Base-by-base conservation (phyloP, 2,329 filamentous ascomycete species). In the Moelleriella libera region DNA sequence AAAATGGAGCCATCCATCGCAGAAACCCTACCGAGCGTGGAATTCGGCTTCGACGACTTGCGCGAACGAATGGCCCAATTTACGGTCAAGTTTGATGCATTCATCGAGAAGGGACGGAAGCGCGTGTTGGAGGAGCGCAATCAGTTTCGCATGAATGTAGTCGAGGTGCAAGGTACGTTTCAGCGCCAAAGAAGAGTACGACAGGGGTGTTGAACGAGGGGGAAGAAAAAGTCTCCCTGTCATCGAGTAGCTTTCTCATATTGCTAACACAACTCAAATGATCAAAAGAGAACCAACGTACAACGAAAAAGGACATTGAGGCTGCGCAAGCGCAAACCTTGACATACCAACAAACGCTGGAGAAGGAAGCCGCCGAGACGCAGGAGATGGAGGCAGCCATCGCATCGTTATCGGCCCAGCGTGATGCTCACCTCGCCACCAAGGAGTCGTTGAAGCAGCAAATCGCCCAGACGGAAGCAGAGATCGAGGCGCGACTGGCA, bases 51-150 rank as follows among this genome's bases (percentile, higher is more conserved):
- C 64, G 89, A 97, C 57, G 88, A 96, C 56, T 68, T 98, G 60
- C 89, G 90, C 66, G 88, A 90, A 59, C 85, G 88, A 66, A 97
- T 98, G 92, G 77, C 83, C 47, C 87, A 85, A 53, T 98, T 98
- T 63, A 96, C 85, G 0, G 76, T 80, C 7, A 84, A 80, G 56
- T 98, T 98, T 57, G 92, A 98, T 61, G 81, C 82, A 0, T 97
- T 96, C 57, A 96, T 98, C 53, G 90, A 95, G 60, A 82, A 86
- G 53, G 88, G 89, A 0, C 78, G 90, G 45, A 94, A 94, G 65
- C 80, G 86, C 47, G 87, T 97, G 0, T 65, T 97, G 6, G 88
- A 96, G 58, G 89, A 97, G 70, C 80, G 88, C 60, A 97, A 96
- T 60, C 83, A 94, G 51, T 98, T 96, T 61, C 85, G 85, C 53